Evolutionary conservation across 2,329 filamentous ascomycete genomes (phyloP).

Genomic region (Metarhizium sp.): DNA sequence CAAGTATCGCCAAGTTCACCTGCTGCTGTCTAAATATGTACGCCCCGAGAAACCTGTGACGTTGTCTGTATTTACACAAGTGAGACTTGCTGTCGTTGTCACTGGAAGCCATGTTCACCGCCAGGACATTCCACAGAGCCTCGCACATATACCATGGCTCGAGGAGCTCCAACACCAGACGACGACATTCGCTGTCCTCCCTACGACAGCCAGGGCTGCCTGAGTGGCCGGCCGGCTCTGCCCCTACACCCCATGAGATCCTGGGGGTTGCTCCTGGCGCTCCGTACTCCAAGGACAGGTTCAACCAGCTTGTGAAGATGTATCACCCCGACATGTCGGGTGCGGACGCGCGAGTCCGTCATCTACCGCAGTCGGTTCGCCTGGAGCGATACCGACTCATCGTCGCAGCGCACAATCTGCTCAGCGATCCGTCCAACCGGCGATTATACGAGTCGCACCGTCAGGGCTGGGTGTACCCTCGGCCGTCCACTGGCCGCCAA

Average conservation of each 20-base stretch:
- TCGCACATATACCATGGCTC: background rate
- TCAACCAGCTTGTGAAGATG: slow-evolving; percentile 11
- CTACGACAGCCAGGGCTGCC: background rate
- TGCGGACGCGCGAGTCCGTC: background rate
- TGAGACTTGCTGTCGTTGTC: background rate
- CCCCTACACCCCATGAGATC: slow-evolving; percentile 11
- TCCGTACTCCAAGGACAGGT: slow-evolving; percentile 10
- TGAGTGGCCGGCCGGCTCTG: slow-evolving; percentile 7
- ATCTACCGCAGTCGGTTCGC: background rate
- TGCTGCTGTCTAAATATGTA: background rate
- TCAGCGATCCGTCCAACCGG: slow-evolving; percentile 7
- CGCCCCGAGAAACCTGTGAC: background rate
- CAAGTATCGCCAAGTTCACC: background rate
- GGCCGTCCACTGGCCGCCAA: background rate
- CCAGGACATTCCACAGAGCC: background rate
- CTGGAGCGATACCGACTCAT: slow-evolving; percentile 10
- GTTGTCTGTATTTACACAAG: background rate
- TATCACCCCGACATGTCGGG: slow-evolving; percentile 12
- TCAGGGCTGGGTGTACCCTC: slow-evolving; percentile 3
- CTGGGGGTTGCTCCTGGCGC: slow-evolving; percentile 2
- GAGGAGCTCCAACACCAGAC: background rate
- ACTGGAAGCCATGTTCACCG: background rate
- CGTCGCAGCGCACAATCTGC: slow-evolving; percentile 9
- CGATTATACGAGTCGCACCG: slow-evolving; percentile 7
- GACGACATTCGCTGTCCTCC: background rate